Percentiles rank a stretch among this genome's conserved stretches.
These are phyloP conservation scores for Talaromyces proteolyticus DNA, from an alignment of 495 filamentous ascomycete genomes.

Conservation along the genomic window DNA sequence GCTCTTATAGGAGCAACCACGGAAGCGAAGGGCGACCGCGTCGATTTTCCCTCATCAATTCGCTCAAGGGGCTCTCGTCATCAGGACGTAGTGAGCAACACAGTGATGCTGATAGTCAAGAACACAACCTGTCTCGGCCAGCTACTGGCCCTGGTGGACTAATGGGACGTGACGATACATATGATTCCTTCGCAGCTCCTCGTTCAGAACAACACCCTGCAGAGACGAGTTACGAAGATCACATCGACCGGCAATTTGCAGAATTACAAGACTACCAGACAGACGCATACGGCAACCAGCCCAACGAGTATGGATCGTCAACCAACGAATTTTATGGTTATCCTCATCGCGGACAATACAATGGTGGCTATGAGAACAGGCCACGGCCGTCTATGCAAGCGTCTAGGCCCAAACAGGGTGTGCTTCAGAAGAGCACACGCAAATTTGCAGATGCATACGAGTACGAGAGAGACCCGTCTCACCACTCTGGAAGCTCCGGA, in stretches of 20 bases:
- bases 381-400: constrained; percentile 38
- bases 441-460: constrained; percentile 92
- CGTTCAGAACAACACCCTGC: constrained; percentile 10
- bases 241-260: constrained; percentile 41
- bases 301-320: constrained; percentile 20
- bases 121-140: constrained; percentile 15
- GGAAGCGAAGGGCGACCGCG: constrained; percentile 76
- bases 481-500: constrained; percentile 75
- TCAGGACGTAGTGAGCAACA: constrained; percentile 35
- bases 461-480: constrained; percentile 55
- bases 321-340: constrained; percentile 12
- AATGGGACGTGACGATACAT: constrained; percentile 24
- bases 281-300: constrained; percentile 24
- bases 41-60: constrained; percentile 77
- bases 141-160: constrained; percentile 19
- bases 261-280: constrained; percentile 30
- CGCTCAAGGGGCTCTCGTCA: constrained; percentile 47
- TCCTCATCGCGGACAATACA: constrained; percentile 19
- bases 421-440: constrained; percentile 75
- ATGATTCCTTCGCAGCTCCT: constrained; percentile 28
- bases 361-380: constrained; percentile 31
- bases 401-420: constrained; percentile 40
- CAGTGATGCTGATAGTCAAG: constrained; percentile 29
- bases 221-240: constrained; percentile 33
- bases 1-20: constrained; percentile 67